phyloP scores from a whole-genome alignment of 1,284 basidiomycete species.

The Ustilago vetiveriae region DNA sequence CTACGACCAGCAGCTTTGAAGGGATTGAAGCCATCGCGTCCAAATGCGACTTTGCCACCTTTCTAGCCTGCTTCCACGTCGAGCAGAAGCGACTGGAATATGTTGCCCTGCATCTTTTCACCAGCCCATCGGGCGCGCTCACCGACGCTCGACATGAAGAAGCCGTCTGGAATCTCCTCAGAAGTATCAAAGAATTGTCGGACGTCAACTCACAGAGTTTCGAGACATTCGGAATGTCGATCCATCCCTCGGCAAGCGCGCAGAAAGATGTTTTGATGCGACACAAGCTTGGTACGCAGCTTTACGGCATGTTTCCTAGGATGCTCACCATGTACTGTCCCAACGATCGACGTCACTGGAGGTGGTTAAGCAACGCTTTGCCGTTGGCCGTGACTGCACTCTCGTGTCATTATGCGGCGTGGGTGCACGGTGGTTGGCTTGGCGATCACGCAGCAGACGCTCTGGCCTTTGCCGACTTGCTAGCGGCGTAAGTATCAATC shows the following conservation, averaged over 20 bases:
- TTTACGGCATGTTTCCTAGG: slow-evolving; percentile 35
- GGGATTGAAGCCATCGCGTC: slow-evolving; percentile 8
- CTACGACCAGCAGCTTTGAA: slow-evolving; percentile 4
- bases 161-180: slow-evolving; percentile 21
- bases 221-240: neutral
- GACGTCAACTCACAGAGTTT: slow-evolving; percentile 6
- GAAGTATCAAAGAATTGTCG: slow-evolving; percentile 18
- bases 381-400: slow-evolving; percentile 18
- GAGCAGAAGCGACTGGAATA: slow-evolving; percentile 37
- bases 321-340: slow-evolving; percentile 18
- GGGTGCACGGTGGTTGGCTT: slow-evolving; percentile 20
- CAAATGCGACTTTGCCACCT: slow-evolving; percentile 4
- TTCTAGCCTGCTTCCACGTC: slow-evolving; percentile 12
- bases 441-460: slow-evolving; percentile 31
- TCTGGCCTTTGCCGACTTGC: slow-evolving; percentile 16
- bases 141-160: slow-evolving; percentile 16
- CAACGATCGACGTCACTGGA: slow-evolving; percentile 8
- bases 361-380: slow-evolving; percentile 23
- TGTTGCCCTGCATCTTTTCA: slow-evolving; percentile 17
- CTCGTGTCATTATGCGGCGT: slow-evolving; percentile 14
- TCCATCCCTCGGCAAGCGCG: neutral
- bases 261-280: slow-evolving; percentile 17
- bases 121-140: slow-evolving; percentile 4
- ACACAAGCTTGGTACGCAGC: slow-evolving; percentile 24
- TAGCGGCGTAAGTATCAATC: slow-evolving; percentile 35